Conservation (phyloP, 495 filamentous ascomycete genomes). For the Talaromyces borbonicus region DNA sequence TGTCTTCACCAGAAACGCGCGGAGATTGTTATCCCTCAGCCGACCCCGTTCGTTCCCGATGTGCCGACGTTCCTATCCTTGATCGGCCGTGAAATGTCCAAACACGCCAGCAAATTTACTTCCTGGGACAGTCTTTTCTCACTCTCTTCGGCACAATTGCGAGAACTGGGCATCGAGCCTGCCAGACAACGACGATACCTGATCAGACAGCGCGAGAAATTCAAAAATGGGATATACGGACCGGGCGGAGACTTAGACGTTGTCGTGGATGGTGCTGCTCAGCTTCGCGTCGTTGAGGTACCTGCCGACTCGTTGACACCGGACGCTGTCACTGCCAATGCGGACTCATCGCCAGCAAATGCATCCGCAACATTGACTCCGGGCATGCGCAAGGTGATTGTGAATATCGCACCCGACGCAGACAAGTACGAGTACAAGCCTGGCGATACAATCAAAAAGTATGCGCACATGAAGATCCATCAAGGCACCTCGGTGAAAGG, state of each 20-base stretch:
- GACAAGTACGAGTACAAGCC: slow-evolving; percentile 29
- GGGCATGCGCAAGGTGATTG: slow-evolving; percentile 49
- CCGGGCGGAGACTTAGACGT: slow-evolving; percentile 66
- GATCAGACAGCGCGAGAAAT: slow-evolving; percentile 75
- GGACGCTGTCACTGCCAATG: slow-evolving; percentile 4
- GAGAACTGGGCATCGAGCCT: slow-evolving; percentile 76
- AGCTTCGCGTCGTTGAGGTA: slow-evolving; percentile 58
- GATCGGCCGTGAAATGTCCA: slow-evolving; percentile 77
- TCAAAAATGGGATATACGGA: slow-evolving; percentile 62
- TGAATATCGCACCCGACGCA: slow-evolving; percentile 59
- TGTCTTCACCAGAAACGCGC: slow-evolving; percentile 20
- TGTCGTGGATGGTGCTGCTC: slow-evolving; percentile 62
- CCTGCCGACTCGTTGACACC: slow-evolving; percentile 16
- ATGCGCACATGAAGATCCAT: slow-evolving; percentile 54
- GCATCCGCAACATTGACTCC: slow-evolving; percentile 39
- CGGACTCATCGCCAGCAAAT: background rate
- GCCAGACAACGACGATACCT: slow-evolving; percentile 74
- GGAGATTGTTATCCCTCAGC: slow-evolving; percentile 43
- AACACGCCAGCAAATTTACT: slow-evolving; percentile 70
- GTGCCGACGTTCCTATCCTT: slow-evolving; percentile 81
- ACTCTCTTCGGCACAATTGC: slow-evolving; percentile 63
- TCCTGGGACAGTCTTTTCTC: slow-evolving; percentile 85
- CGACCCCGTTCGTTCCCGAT: slow-evolving; percentile 81
- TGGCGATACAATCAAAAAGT: slow-evolving; percentile 33
- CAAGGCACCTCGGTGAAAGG: slow-evolving; percentile 58